phyloP scores from a whole-genome alignment of 2,329 filamentous ascomycete species.

The Fusarium setosum region DNA sequence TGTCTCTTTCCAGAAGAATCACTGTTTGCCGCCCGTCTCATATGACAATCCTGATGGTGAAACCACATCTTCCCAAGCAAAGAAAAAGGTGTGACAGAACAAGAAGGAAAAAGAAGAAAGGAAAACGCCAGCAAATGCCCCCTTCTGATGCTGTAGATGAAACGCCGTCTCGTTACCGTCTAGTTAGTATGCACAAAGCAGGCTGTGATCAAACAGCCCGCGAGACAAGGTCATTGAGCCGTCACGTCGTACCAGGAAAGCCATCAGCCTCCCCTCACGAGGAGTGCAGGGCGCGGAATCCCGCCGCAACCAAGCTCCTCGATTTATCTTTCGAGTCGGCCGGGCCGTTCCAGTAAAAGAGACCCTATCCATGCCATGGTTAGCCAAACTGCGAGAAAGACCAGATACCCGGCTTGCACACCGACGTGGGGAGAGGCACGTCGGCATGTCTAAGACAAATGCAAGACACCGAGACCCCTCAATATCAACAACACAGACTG shows the following conservation, averaged over 20 bases:
- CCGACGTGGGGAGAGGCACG: slow-evolving; percentile 18
- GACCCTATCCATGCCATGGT: slow-evolving; percentile 61
- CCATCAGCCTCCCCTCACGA: slow-evolving; percentile 36
- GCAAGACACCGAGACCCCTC: slow-evolving; percentile 13
- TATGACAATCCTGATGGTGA: slow-evolving; percentile 28
- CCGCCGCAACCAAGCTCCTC: slow-evolving; percentile 68
- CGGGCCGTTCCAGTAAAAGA: slow-evolving; percentile 87
- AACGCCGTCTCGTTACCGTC: slow-evolving; percentile 33
- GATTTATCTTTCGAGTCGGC: slow-evolving; percentile 71
- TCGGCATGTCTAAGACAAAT: slow-evolving; percentile 25
- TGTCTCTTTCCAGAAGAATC: slow-evolving; percentile 28
- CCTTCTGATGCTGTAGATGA: slow-evolving; percentile 25
- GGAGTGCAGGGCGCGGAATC: slow-evolving; percentile 67
- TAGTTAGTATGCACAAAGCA: slow-evolving; percentile 29
- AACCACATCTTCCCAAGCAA: slow-evolving; percentile 4
- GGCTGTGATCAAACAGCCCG: slow-evolving; percentile 15
- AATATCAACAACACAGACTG: slow-evolving; percentile 12
- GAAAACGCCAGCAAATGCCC: slow-evolving; percentile 31
- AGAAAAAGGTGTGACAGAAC: slow-evolving; percentile 5
- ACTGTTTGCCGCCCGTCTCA: slow-evolving; percentile 16
- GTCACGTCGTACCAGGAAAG: slow-evolving; percentile 18
- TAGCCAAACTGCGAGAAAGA: slow-evolving; percentile 27
- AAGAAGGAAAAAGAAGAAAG: background rate
- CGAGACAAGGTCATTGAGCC: slow-evolving; percentile 15
- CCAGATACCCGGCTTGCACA: slow-evolving; percentile 2